Conservation (phyloP, 441 rosid species). For the Theobroma grandiflorum region DNA sequence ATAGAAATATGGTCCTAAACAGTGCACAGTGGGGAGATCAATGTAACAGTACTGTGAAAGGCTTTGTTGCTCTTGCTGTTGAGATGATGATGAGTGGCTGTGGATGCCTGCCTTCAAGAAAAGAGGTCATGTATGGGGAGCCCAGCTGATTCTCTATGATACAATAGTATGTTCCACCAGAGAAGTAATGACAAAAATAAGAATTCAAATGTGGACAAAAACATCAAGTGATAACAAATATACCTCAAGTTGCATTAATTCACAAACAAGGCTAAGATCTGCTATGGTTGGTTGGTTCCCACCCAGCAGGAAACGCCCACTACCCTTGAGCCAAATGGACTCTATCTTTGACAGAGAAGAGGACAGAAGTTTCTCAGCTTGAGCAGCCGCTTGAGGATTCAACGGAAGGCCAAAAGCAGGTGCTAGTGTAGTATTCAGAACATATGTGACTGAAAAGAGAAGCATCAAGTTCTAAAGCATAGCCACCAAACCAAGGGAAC, state of each 20-base stretch:
- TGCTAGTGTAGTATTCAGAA: constrained; percentile 52
- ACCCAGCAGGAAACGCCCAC: constrained; percentile 71
- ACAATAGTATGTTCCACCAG: neutral
- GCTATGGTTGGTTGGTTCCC: constrained; percentile 86
- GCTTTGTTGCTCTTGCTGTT: neutral
- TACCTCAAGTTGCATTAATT: constrained; percentile 94
- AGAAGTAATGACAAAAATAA: neutral
- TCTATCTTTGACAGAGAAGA: constrained; percentile 68
- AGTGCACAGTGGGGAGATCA: neutral
- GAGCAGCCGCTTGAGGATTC: constrained; percentile 69
- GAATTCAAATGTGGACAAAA: constrained; percentile 18
- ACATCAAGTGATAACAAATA: neutral
- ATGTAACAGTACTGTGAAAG: neutral
- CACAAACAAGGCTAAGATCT: constrained; percentile 90
- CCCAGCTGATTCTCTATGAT: neutral
- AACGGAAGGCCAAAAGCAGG: constrained; percentile 63
- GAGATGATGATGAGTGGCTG: neutral
- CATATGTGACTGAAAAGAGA: constrained; percentile 56
- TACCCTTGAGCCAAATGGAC: constrained; percentile 80
- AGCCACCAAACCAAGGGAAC: constrained; percentile 7
- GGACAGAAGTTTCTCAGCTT: constrained; percentile 64
- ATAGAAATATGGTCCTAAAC: neutral
- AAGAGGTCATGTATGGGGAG: neutral
- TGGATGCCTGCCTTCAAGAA: neutral
- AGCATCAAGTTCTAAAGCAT: constrained; percentile 24